Evolutionary conservation across 257 asterid species (phyloP), one percentile per base, ranked within the genome.

Genomic region (Orobanche coerulescens): DNA sequence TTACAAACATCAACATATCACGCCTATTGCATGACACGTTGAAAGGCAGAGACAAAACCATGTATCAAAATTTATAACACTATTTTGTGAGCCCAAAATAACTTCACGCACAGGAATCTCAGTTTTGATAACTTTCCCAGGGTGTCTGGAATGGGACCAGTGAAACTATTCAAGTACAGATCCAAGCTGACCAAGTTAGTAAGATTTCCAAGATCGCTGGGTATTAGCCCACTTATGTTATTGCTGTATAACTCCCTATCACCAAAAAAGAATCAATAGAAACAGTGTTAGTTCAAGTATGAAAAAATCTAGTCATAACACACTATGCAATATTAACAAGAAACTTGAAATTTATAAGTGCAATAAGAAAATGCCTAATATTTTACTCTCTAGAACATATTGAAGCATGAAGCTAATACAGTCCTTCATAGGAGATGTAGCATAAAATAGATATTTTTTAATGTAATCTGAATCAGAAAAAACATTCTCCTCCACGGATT

Each of bases 111-210:
- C 98, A 92, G 96, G 82, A 92, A 92, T 40, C 98, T 83, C 79
- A 92, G 56, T 69, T 78, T 92, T 4, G 89, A 82, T 69, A 92
- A 80, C 83, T 74, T 92, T 65, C 98, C 98, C 81, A 92, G 71
- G 14, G 98, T 65, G 69, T 72, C 88, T 16, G 98, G 98, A 62
- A 92, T 88, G 36, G 94, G 94, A 57, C 98, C 98, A 1, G 36
- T 70, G 78, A 92, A 92, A 67, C 75, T 78, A 84, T 92, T 92
- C 84, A 88, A 67, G 86, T 92, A 92, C 74, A 92, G 87, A 82
- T 92, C 98, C 95, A 91, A 75, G 93, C 98, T 91, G 81, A 88
- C 96, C 85, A 91, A 81, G 76, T 88, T 91, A 49, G 98, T 92
- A 71, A 92, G 92, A 70, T 92, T 88, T 31, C 98, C 98, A 67